A percentile compares a stretch with the other conserved stretches of the same genome.
Conservation (phyloP, 805 yeast species). For the Kodamaea laetipori region DNA sequence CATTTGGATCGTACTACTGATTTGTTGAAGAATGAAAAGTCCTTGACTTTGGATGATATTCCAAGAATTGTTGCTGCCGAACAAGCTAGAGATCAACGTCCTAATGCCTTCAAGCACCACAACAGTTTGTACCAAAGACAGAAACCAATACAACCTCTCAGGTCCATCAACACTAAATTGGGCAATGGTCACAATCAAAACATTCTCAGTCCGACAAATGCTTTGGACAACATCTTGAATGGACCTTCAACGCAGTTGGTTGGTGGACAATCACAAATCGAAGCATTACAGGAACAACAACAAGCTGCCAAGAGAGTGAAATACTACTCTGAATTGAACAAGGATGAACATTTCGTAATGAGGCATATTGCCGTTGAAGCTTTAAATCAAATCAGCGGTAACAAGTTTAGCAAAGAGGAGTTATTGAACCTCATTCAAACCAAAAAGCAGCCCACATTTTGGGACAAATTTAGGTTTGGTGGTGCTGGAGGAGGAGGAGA, state of each 20-base stretch:
- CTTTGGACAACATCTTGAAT: conserved; percentile 15
- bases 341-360: conserved; percentile 57
- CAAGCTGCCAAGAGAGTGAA: conserved; percentile 29
- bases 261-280: neutral
- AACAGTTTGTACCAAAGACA: conserved; percentile 46
- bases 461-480: conserved; percentile 55
- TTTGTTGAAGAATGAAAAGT: conserved; percentile 75
- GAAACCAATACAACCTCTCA: conserved; percentile 27
- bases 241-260: conserved; percentile 3
- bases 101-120: conserved; percentile 88
- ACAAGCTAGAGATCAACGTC: conserved; percentile 90
- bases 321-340: conserved; percentile 65
- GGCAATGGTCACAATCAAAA: conserved; percentile 13
- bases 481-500: conserved; percentile 20
- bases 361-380: conserved; percentile 62
- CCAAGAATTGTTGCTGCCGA: conserved; percentile 97
- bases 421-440: conserved; percentile 45
- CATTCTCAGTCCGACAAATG: conserved; percentile 14
- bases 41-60: conserved; percentile 91
- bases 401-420: conserved; percentile 32
- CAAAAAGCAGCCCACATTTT: conserved; percentile 47
- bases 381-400: conserved; percentile 35
- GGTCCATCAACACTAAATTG: conserved; percentile 17
- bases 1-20: conserved; percentile 65
- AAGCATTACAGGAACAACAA: neutral